Evolutionary conservation across 139 green algal species (phyloP), one percentile per base, ranked within the genome.

Genomic region (Chlamydomonas eustigma): DNA sequence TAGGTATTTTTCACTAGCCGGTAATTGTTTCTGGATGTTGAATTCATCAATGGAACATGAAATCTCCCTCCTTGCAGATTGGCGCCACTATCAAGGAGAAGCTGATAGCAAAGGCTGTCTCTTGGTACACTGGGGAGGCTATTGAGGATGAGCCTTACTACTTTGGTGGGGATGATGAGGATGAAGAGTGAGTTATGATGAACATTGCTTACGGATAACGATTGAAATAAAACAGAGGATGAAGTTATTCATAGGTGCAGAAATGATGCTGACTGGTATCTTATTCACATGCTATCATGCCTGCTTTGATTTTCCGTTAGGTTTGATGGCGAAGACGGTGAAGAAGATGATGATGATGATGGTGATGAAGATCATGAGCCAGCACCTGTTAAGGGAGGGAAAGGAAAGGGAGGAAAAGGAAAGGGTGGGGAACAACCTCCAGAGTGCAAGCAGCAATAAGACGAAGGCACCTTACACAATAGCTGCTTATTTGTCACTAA

Each of bases 61-160:
- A n/a, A n/a, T n/a, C n/a, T n/a, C n/a, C n/a, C n/a, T n/a, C n/a
- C 12, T 58, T 58, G 1, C 66, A 82, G 78, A 80, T 89, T 4
- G 76, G 87, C 36, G 84, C 85, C 28, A 86, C 81, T 38, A 90
- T 97, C 50, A 82, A 77, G 22, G 88, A 93, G 75, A 94, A 96
- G 82, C 88, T 98, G 33, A 90, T 97, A 32, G 88, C 91, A 1
- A 75, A 93, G 69, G 92, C 93, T 0, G 87, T 95, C n/a, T 76
- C 68, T 28, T 98, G 90, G 90, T 98, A 93, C 87, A 98, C 94
- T 18, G 94, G 94, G 4, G 92, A 98, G 81, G 93, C 91, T 2
- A 71, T 92, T 30, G 78, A 89, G 39, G 89, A 94, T 28, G 88
- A 92, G 30, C 81, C 81, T 2, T 76, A 84, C 28, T 78, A 51